Percentiles rank a stretch among this genome's conserved stretches.
Conservation (phyloP, 306 rosid species). For the Trifolium repens region DNA sequence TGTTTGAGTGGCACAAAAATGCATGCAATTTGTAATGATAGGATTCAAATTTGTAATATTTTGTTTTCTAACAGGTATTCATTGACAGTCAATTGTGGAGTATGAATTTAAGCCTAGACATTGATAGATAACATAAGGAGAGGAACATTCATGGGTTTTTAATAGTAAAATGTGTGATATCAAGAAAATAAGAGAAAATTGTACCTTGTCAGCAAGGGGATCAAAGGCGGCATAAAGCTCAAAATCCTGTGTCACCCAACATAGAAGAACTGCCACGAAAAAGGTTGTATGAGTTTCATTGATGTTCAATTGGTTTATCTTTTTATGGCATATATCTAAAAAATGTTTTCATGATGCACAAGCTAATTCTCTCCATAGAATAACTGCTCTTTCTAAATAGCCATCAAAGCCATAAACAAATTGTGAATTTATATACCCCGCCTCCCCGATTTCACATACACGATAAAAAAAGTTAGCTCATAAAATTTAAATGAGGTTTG, state of each 20-base stretch:
- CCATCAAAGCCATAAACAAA: background rate
- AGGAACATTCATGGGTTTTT: background rate
- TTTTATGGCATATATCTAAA: constrained; percentile 15
- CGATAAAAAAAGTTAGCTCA: background rate
- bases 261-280: constrained; percentile 81
- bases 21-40: constrained; percentile 12
- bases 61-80: background rate
- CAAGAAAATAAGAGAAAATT: constrained; percentile 16
- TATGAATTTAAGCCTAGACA: constrained; percentile 23
- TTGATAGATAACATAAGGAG: constrained; percentile 9
- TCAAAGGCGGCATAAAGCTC: constrained; percentile 99
- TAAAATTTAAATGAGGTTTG: background rate
- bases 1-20: constrained; percentile 1
- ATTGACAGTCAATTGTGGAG: constrained; percentile 31
- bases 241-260: constrained; percentile 98
- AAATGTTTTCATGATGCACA: constrained; percentile 4
- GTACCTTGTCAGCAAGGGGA: constrained; percentile 98
- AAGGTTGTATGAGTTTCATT: constrained; percentile 30
- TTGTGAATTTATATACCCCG: background rate
- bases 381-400: background rate
- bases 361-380: constrained; percentile 18
- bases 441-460: background rate
- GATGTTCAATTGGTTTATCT: constrained; percentile 24
- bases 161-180: constrained; percentile 6
- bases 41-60: constrained; percentile 19